Percentiles rank a stretch among this genome's conserved stretches.
phyloP scores from a whole-genome alignment of 2,329 filamentous ascomycete species.

The Plenodomus biglobosus region DNA sequence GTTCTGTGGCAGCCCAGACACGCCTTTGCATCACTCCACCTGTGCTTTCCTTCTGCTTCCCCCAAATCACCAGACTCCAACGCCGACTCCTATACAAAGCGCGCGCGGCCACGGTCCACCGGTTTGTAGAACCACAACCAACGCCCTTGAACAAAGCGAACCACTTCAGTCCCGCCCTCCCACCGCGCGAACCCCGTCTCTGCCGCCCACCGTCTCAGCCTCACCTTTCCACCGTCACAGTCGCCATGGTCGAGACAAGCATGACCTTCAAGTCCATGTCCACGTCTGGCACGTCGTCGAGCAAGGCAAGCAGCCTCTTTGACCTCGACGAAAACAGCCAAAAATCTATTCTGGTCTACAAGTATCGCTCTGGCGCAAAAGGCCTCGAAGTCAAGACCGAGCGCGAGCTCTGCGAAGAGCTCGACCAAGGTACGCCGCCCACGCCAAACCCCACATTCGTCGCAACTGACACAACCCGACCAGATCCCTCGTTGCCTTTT shows the following conservation, averaged over 20 bases:
- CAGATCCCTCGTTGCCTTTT: conserved; percentile 45
- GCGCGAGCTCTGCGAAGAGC: conserved; percentile 46
- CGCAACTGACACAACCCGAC: conserved; percentile 23
- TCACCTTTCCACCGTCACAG: conserved; percentile 18
- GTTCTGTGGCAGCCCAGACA: conserved; percentile 20
- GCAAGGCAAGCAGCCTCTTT: conserved; percentile 47
- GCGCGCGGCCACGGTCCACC: conserved; percentile 20
- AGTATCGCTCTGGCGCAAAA: conserved; percentile 46
- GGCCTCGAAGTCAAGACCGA: conserved; percentile 48
- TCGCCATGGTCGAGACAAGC: conserved; percentile 22
- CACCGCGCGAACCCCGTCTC: conserved; percentile 18
- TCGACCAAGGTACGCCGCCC: conserved; percentile 40
- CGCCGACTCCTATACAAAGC: conserved; percentile 35
- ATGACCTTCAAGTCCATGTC: conserved; percentile 51
- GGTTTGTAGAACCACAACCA: conserved; percentile 23
- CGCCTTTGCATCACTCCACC: conserved; percentile 25
- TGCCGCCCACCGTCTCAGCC: conserved; percentile 30
- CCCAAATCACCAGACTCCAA: conserved; percentile 33
- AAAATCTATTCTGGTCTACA: conserved; percentile 50
- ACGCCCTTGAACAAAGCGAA: conserved; percentile 7
- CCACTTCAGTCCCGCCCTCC: conserved; percentile 8
- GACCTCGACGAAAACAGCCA: conserved; percentile 48
- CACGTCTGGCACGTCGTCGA: conserved; percentile 41
- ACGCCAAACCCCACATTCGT: neutral
- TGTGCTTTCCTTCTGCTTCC: conserved; percentile 13